Conservation (phyloP, 176 grass and related monocot genomes). For the Zizania latifolia region DNA sequence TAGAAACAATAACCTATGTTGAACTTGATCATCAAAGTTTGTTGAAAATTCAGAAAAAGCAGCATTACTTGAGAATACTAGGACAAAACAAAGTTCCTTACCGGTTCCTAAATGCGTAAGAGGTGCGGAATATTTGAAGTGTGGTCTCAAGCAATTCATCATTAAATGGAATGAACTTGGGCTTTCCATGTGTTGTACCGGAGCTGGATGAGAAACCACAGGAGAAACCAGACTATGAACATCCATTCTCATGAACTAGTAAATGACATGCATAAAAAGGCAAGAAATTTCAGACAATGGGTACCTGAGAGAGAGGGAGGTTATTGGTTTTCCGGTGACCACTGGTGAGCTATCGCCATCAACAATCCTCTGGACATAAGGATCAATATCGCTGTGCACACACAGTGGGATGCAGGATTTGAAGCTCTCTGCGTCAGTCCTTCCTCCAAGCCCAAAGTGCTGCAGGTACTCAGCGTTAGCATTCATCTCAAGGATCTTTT, state of each 20-base stretch:
- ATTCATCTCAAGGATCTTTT: constrained; percentile 69
- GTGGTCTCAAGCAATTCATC: constrained; percentile 85
- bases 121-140: constrained; percentile 74
- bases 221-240: constrained; percentile 3
- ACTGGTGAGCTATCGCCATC: constrained; percentile 52
- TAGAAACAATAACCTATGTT: not conserved
- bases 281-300: not conserved
- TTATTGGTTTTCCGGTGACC: constrained; percentile 76
- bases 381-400: constrained; percentile 62
- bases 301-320: constrained; percentile 79
- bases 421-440: constrained; percentile 74
- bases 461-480: constrained; percentile 73
- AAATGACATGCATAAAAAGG: not conserved
- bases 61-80: not conserved
- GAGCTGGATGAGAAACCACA: constrained; percentile 49
- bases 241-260: not conserved
- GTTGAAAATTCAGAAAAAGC: not conserved
- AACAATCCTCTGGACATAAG: constrained; percentile 66
- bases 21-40: not conserved
- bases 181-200: constrained; percentile 91
- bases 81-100: constrained; percentile 27
- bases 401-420: constrained; percentile 67
- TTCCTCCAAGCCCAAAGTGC: constrained; percentile 52
- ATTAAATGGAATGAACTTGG: constrained; percentile 87
- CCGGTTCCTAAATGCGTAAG: constrained; percentile 92